Conservation (phyloP, 2,329 filamentous ascomycete genomes). For the Pseudogymnoascus sp. region DNA sequence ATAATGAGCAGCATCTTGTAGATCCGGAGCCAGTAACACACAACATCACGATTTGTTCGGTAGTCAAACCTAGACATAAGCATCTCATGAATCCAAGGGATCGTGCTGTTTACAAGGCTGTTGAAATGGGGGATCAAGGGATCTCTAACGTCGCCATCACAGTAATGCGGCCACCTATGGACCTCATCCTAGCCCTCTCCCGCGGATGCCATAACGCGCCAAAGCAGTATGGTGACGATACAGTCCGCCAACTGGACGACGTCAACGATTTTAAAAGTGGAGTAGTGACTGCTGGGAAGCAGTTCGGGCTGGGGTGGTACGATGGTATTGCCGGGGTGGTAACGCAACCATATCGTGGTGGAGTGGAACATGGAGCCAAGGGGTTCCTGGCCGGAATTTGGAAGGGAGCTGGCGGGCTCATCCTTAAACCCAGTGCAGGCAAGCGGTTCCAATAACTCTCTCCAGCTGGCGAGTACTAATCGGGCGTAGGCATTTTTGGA, state of each 20-base stretch:
- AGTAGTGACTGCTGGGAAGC: constrained; percentile 67
- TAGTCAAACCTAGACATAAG: constrained; percentile 41
- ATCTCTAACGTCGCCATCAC: too few species aligned
- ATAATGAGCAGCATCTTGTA: too few species aligned
- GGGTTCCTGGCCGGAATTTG: constrained; percentile 75
- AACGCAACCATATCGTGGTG: constrained; percentile 67
- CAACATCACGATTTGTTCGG: constrained; percentile 20
- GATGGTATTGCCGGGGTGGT: constrained; percentile 77
- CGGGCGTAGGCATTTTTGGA: constrained; percentile 50
- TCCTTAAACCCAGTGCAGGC: constrained; percentile 75
- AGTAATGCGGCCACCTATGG: constrained; percentile 67
- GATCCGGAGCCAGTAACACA: background rate
- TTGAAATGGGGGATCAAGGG: too few species aligned
- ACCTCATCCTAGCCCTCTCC: constrained; percentile 74
- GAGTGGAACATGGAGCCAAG: constrained; percentile 54
- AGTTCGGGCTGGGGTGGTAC: constrained; percentile 58
- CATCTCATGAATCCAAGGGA: constrained; percentile 42
- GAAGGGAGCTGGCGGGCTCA: constrained; percentile 73
- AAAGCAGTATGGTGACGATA: constrained; percentile 76
- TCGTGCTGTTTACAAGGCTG: too few species aligned
- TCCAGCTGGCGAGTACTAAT: background rate
- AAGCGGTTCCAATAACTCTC: constrained; percentile 25
- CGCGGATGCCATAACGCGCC: constrained; percentile 87
- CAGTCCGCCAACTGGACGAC: constrained; percentile 40
- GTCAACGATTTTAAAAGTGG: constrained; percentile 66